Conservation (phyloP, 352 stramenopile genomes). For the Elongisporangium senticosum region DNA sequence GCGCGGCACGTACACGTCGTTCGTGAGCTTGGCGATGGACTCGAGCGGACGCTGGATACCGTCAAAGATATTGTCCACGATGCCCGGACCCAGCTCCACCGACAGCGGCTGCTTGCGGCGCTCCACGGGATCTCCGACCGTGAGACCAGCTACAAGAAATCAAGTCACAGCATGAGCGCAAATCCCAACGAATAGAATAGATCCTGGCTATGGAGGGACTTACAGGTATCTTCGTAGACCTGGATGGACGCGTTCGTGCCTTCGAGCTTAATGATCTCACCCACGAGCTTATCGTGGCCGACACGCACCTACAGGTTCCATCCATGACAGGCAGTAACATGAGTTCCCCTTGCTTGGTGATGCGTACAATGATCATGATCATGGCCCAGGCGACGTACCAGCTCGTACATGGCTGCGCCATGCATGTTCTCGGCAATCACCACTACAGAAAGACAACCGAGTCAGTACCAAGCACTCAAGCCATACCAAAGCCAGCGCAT, state of each 20-base stretch:
- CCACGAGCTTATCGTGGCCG: constrained; percentile 98
- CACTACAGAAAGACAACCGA: constrained; percentile 43
- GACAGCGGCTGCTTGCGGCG: constrained; percentile 97
- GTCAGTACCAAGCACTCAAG: not conserved
- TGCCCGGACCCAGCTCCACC: constrained; percentile 98
- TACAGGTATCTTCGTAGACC: constrained; percentile 97
- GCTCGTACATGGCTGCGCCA: constrained; percentile 97
- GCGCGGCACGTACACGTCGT: constrained; percentile 97
- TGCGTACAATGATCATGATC: not conserved
- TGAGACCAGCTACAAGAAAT: constrained; percentile 82
- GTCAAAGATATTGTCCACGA: constrained; percentile 99
- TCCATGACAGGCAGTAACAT: not conserved
- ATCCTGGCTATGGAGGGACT: constrained; percentile 3
- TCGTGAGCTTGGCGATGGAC: constrained; percentile 90
- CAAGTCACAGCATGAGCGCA: not conserved
- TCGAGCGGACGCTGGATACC: constrained; percentile 99
- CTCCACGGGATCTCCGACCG: constrained; percentile 97
- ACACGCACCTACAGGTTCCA: constrained; percentile 92
- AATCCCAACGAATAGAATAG: not conserved
- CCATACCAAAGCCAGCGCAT: not conserved
- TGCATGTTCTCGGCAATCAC: constrained; percentile 99
- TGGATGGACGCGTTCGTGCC: constrained; percentile 99
- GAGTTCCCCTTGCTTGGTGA: not conserved
- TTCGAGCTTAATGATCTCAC: constrained; percentile 99
- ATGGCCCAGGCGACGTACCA: constrained; percentile 43